phyloP scores from a whole-genome alignment of 176 grass and related monocot species.

The Carex cristatella region DNA sequence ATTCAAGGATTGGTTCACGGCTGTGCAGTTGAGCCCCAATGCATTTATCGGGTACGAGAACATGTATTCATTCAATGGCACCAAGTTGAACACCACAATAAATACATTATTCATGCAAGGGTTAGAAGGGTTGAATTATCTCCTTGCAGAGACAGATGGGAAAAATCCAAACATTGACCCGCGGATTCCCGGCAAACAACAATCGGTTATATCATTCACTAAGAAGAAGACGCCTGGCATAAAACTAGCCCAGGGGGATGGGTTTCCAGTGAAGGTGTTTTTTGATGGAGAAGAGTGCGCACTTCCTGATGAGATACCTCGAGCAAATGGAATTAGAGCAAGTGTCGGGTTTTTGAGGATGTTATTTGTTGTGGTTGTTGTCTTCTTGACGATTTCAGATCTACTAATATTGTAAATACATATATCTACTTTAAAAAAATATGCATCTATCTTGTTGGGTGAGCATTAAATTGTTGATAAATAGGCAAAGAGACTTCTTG shows the following conservation, averaged over 20 bases:
- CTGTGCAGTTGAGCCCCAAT: conserved; percentile 46
- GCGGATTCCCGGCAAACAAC: conserved; percentile 75
- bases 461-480: not conserved
- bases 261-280: conserved; percentile 64
- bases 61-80: conserved; percentile 88
- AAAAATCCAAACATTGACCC: conserved; percentile 22
- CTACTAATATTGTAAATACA: not conserved
- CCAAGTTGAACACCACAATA: conserved; percentile 31
- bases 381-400: conserved; percentile 10
- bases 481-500: not conserved
- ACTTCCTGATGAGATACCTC: conserved; percentile 50
- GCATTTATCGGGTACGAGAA: conserved; percentile 69
- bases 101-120: conserved; percentile 88
- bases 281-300: conserved; percentile 90
- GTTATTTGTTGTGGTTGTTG: conserved; percentile 12
- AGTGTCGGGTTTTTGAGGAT: not conserved
- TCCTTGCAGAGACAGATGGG: conserved; percentile 43
- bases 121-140: conserved; percentile 44
- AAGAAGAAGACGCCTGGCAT: conserved; percentile 51
- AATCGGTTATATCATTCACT: conserved; percentile 69
- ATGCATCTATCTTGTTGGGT: not conserved
- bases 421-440: not conserved
- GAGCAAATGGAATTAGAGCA: conserved; percentile 4
- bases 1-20: conserved; percentile 90
- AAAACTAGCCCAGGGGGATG: conserved; percentile 45